Conservation (phyloP, 192 early-diverging fungal species). For the Rhizoclosmatium globosum region DNA sequence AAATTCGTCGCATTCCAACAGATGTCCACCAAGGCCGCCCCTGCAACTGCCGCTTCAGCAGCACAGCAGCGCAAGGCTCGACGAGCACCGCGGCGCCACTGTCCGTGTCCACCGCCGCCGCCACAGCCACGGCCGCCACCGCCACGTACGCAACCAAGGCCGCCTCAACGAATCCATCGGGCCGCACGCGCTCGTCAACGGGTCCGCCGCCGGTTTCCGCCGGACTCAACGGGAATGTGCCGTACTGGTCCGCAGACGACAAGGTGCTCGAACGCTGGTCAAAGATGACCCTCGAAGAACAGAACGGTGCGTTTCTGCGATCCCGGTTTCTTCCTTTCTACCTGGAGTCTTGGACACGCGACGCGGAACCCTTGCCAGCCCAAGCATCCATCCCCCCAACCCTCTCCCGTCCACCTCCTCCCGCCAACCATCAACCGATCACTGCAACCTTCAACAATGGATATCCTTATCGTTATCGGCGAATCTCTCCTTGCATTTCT, state of each 20-base stretch:
- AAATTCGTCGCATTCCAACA: neutral
- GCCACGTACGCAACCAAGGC: neutral
- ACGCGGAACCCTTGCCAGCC: too few relatives aligned
- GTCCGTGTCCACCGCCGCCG: neutral
- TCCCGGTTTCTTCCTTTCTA: neutral
- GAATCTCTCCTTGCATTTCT: neutral
- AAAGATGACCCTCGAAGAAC: slow-evolving; percentile 34
- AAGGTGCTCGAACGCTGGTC: slow-evolving; percentile 40
- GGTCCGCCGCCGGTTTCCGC: slow-evolving; percentile 26
- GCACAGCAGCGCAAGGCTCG: neutral
- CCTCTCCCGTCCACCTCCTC: too few relatives aligned
- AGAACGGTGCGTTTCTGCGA: slow-evolving; percentile 30
- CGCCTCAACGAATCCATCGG: neutral
- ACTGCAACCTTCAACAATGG: too few relatives aligned
- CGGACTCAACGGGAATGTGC: neutral
- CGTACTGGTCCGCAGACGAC: slow-evolving; percentile 29
- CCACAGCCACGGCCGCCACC: neutral
- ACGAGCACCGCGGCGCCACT: neutral
- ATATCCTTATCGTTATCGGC: too few relatives aligned
- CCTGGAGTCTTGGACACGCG: neutral
- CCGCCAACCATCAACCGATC: too few relatives aligned
- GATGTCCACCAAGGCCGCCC: neutral
- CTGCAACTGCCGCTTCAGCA: too few relatives aligned
- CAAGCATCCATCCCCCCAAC: too few relatives aligned
- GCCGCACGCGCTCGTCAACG: slow-evolving; percentile 26